Evolutionary conservation across 2,329 filamentous ascomycete species (phyloP).

Genomic region (Fusarium circinatum): DNA sequence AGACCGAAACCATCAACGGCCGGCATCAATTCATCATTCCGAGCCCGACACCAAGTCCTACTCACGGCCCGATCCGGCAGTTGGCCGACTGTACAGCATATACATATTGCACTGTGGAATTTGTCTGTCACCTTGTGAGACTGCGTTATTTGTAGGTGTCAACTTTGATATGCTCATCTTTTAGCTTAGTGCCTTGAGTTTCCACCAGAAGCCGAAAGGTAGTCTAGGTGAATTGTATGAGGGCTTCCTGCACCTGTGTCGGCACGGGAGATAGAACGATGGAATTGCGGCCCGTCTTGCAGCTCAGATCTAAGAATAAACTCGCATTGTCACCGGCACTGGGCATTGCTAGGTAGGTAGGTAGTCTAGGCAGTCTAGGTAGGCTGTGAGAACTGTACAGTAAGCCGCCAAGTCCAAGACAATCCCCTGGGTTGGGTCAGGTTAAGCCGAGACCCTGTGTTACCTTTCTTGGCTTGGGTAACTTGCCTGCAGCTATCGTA

Average conservation of each 20-base stretch:
- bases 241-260: neutral
- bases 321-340: constrained; percentile 12
- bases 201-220: neutral
- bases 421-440: constrained; percentile 1
- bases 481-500: constrained; percentile 25
- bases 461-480: constrained; percentile 13
- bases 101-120: neutral
- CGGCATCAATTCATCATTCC: constrained; percentile 10
- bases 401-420: constrained; percentile 8
- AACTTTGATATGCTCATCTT: neutral
- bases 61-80: constrained; percentile 24
- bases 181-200: neutral
- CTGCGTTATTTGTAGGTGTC: neutral
- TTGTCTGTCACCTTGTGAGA: neutral
- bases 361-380: neutral
- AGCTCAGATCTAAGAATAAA: constrained; percentile 28
- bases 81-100: neutral
- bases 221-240: neutral
- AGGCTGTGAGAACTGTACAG: neutral
- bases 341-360: neutral
- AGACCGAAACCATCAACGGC: neutral
- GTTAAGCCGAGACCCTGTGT: neutral
- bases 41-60: neutral
- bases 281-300: constrained; percentile 31
- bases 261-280: constrained; percentile 5